phyloP scores from a whole-genome alignment of 2,329 filamentous ascomycete genomes.

The Penicillium sp. region DNA sequence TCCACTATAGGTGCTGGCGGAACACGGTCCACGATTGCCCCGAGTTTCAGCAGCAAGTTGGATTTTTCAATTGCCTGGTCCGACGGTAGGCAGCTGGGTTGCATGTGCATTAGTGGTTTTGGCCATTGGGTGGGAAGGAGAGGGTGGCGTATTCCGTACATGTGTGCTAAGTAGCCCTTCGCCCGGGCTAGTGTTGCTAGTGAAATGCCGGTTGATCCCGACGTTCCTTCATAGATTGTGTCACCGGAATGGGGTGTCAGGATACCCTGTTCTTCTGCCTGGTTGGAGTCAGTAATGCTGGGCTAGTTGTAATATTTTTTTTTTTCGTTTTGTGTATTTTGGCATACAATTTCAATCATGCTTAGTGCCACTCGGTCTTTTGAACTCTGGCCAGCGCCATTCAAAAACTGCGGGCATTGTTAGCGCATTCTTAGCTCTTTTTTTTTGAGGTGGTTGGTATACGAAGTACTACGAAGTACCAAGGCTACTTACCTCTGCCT shows the following conservation, averaged over 20 bases:
- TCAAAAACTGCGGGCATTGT: constrained; percentile 64
- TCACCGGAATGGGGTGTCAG: constrained; percentile 79
- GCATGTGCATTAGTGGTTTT: constrained; percentile 15
- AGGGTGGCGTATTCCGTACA: constrained; percentile 50
- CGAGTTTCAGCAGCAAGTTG: constrained; percentile 81
- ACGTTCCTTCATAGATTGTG: constrained; percentile 95
- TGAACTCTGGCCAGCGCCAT: constrained; percentile 88
- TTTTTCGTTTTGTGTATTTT: not conserved
- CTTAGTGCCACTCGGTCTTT: constrained; percentile 92
- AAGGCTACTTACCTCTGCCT: constrained; percentile 67
- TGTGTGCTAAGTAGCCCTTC: constrained; percentile 85
- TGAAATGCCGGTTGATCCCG: constrained; percentile 94
- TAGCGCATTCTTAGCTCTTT: constrained; percentile 3
- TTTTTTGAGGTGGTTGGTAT: not conserved
- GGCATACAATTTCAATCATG: constrained; percentile 69
- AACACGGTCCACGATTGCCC: constrained; percentile 88
- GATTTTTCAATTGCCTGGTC: constrained; percentile 89
- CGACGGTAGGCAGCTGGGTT: constrained; percentile 76
- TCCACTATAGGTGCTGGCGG: constrained; percentile 91
- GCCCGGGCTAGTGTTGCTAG: constrained; percentile 85
- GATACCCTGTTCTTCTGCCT: constrained; percentile 74
- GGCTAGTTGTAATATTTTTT: not conserved
- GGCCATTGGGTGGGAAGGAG: not conserved
- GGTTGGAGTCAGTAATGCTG: constrained; percentile 18
- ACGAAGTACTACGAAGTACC: not conserved